Base-by-base conservation (phyloP, 179 eudicot genomes). In the Silene coronaria region DNA sequence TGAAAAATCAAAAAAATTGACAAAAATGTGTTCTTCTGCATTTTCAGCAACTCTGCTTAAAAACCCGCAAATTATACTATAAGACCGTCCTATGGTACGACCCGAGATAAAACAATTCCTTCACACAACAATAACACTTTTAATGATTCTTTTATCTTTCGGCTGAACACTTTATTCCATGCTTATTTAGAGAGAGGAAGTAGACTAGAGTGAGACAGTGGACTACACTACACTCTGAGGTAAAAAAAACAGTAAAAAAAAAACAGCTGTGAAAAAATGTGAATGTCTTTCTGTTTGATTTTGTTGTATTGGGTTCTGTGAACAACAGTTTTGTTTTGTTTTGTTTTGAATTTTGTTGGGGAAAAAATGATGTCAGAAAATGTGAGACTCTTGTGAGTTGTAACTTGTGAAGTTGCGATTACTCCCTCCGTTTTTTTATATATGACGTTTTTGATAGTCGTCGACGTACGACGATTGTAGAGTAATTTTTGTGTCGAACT, bases 181-280 rank as follows among this genome's bases (percentile, higher is more conserved):
- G 68, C 90, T 87, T 77, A 75, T 76, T 72, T 65, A 58, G 77
- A 71, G 80, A 77, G 82, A 83, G 81, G 79, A 67, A 77, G 70
- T 48, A 11, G 70, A 53, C 21, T 74, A n/a, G n/a, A 21, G 71
- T 70, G 62, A 61, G 69, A 76, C 62, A 75, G 67, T 74, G 72
- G 24, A 30, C 34, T 30, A 30, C 34, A 30, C 34, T 30, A 30
- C 34, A 30, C 34, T 30, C 3, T 34, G 38, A 34, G 38, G 38
- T 34, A 34, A 34, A 34, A 34, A 34, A 6, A 34, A 34, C 7
- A 30, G 42, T 34, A 38, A 38, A 38, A 38, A 28, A 71, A 71
- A 80, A 81, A 88, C 89, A 87, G 94, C 90, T 86, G 87, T 86
- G 74, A 67, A 36, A 36, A 36, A 7, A 34, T 34, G 42, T 87